phyloP scores from a whole-genome alignment of 768 basidiomycete species.

The Sutorius australiensis region DNA sequence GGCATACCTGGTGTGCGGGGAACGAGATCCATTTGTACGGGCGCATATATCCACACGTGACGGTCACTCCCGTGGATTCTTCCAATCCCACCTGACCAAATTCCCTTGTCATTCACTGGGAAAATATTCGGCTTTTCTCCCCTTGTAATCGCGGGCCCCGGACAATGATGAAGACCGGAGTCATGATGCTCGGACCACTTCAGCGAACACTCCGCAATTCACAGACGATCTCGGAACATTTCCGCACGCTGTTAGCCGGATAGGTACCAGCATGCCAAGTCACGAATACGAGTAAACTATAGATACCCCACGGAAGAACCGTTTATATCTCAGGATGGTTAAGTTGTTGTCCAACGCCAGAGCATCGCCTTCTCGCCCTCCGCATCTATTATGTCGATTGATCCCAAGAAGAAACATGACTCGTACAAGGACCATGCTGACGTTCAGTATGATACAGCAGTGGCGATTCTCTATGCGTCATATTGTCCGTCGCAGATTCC shows the following conservation, averaged over 20 bases:
- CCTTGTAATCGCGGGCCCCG: background rate
- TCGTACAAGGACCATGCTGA: constrained; percentile 1
- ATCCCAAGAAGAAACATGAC: constrained; percentile 14
- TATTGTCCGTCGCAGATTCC: constrained; percentile 59
- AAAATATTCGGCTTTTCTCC: background rate
- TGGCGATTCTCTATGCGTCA: constrained; percentile 56
- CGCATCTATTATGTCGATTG: constrained; percentile 10
- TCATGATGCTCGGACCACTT: background rate
- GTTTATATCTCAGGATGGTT: background rate
- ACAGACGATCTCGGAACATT: background rate
- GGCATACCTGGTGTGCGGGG: background rate
- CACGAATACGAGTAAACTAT: background rate
- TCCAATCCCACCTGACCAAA: background rate
- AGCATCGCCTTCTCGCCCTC: background rate
- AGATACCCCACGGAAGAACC: background rate
- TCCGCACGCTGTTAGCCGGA: background rate
- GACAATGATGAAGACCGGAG: background rate
- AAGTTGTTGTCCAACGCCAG: background rate
- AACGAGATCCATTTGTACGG: background rate
- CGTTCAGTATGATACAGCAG: constrained; percentile 50
- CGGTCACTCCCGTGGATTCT: background rate
- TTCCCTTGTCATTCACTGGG: background rate
- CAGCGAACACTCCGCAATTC: background rate
- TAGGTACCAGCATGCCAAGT: background rate
- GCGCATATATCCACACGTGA: background rate